A percentile compares a stretch with the other conserved stretches of the same genome.
Conservation (phyloP, 495 filamentous ascomycete genomes). For the Aspergillus sparsus region DNA sequence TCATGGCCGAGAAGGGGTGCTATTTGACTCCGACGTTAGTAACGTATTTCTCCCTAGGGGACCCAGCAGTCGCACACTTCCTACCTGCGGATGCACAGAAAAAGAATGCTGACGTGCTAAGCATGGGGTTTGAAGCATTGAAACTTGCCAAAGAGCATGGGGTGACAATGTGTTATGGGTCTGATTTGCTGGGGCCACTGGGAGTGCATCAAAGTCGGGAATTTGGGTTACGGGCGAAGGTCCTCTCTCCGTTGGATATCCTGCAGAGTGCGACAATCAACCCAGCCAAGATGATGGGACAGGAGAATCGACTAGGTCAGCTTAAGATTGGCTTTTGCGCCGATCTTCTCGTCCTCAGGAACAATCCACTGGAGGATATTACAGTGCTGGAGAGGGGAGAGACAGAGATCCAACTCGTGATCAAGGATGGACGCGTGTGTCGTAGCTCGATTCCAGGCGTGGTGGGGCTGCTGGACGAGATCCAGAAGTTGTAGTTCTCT, state of each 20-base stretch:
- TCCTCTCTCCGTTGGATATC: slow-evolving; percentile 43
- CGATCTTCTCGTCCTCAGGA: slow-evolving; percentile 45
- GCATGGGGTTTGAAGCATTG: slow-evolving; percentile 47
- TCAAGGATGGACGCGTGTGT: slow-evolving; percentile 50
- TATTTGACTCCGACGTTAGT: slow-evolving; percentile 56
- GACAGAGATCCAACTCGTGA: slow-evolving; percentile 42
- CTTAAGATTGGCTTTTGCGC: slow-evolving; percentile 44
- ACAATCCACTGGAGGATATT: slow-evolving; percentile 55
- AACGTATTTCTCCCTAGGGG: slow-evolving; percentile 51
- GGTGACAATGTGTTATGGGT: slow-evolving; percentile 56
- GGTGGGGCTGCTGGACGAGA: no score
- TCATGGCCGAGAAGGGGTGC: slow-evolving; percentile 46
- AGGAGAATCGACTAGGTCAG: slow-evolving; percentile 45
- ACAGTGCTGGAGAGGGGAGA: slow-evolving; percentile 48
- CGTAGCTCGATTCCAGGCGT: not conserved
- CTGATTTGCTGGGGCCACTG: slow-evolving; percentile 54
- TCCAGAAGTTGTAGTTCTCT: no score
- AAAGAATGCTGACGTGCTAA: slow-evolving; percentile 51
- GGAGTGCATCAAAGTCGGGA: slow-evolving; percentile 50
- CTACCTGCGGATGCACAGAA: slow-evolving; percentile 39
- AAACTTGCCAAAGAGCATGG: slow-evolving; percentile 47
- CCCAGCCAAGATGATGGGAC: slow-evolving; percentile 47
- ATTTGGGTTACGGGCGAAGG: slow-evolving; percentile 47
- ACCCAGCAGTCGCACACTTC: slow-evolving; percentile 42
- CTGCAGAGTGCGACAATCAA: slow-evolving; percentile 55